A percentile compares a stretch with the other conserved stretches of the same genome.
phyloP scores from a whole-genome alignment of 2,329 filamentous ascomycete genomes.

The Kalmusia sp. region DNA sequence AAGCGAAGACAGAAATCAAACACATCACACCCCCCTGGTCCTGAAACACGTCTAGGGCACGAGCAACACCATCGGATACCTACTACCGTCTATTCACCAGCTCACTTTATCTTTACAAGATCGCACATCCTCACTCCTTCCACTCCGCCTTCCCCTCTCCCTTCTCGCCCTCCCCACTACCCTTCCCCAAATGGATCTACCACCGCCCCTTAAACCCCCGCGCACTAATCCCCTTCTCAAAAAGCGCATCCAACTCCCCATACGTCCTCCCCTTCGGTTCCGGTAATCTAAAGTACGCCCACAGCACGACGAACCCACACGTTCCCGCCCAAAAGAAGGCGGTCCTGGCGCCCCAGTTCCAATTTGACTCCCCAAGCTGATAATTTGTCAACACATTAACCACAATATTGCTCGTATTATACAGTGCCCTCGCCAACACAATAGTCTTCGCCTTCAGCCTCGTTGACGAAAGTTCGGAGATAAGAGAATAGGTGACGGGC shows the following conservation, averaged over 20 bases:
- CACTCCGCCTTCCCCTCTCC: slow-evolving; percentile 17
- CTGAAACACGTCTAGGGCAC: no score
- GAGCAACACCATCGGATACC: no score
- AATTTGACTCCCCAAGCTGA: slow-evolving; percentile 59
- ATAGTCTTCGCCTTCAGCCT: slow-evolving; percentile 87
- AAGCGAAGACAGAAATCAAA: no score
- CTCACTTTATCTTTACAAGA: background rate
- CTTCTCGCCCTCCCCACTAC: slow-evolving; percentile 17
- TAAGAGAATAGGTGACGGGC: slow-evolving; percentile 84
- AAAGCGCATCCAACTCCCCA: slow-evolving; percentile 82
- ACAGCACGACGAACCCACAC: slow-evolving; percentile 78
- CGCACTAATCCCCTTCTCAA: slow-evolving; percentile 60
- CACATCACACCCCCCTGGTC: no score
- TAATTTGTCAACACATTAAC: slow-evolving; percentile 74
- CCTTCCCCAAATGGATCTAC: slow-evolving; percentile 27
- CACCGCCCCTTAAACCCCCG: slow-evolving; percentile 32
- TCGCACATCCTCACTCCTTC: slow-evolving; percentile 17
- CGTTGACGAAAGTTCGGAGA: slow-evolving; percentile 80
- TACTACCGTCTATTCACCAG: no score
- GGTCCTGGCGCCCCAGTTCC: slow-evolving; percentile 84
- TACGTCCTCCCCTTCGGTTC: slow-evolving; percentile 81
- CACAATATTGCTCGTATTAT: slow-evolving; percentile 79
- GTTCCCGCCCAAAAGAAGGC: slow-evolving; percentile 87
- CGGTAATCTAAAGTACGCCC: slow-evolving; percentile 79
- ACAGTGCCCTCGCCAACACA: slow-evolving; percentile 77